Evolutionary conservation across 306 rosid species (phyloP), one percentile per base, ranked within the genome.

Genomic region (Senna tora): DNA sequence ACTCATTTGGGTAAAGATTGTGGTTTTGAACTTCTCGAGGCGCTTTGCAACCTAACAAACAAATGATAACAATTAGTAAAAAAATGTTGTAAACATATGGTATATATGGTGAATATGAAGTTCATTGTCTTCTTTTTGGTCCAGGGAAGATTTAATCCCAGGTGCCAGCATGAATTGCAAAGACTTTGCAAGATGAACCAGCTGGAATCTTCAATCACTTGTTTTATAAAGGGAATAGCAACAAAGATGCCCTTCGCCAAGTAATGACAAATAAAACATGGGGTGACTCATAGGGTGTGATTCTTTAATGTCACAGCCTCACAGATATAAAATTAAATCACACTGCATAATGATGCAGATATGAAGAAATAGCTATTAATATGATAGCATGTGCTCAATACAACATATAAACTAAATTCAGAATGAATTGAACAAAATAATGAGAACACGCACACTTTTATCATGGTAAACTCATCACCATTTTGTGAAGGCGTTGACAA

Each of bases 1-100:
- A 65, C 96, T 94, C 95, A 94, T 94, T 79, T 87, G 94, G 4
- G 95, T 91, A 82, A 94, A 94, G 63, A 94, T 94, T 65, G 96
- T 89, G 2, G 97, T 91, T 73, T 89, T 87, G 82, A 94, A 89
- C 79, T 91, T 94, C 82, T 91, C 99, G 67, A 91, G 79, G 54
- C 97, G 95, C 84, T 89, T 91, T 15, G 99, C 86, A 74, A 91
- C 79, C 97, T 94, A 74, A 66, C 71, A 84, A 77, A 75, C 57
- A 84, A 47, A 78, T 15, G 63, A 42, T 25, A 67, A 60, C 25
- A 38, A 65, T 60, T 15, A 72, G 73, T 60, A 60, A 43, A 71
- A 17, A 42, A 50, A 6, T 17, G 32, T 25, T 38, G 28, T 25
- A 47, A 55, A 30, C 50, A 64, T 22, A 17, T n/a, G 4, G 28